Percentiles rank a stretch among this genome's conserved stretches.
phyloP scores from a whole-genome alignment of 1,139 yeast species.

The Hemisphaericaspora xylanilytica region DNA sequence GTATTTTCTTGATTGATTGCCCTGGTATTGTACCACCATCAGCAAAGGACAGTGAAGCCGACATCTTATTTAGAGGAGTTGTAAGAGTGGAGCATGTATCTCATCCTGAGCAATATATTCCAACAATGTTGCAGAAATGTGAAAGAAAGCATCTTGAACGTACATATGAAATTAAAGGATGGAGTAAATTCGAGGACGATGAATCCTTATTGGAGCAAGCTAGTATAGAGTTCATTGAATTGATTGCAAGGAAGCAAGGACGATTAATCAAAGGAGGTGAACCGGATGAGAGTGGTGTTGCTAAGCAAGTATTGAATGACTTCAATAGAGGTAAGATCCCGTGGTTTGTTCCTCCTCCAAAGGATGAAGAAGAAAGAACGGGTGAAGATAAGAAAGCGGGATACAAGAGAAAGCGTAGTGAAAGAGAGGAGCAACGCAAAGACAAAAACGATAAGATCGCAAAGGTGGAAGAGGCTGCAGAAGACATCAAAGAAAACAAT shows the following conservation, averaged over 20 bases:
- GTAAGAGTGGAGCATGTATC: slow-evolving; percentile 97
- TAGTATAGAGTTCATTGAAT: slow-evolving; percentile 79
- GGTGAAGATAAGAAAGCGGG: slow-evolving; percentile 58
- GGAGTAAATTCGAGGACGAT: slow-evolving; percentile 58
- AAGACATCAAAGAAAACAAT: slow-evolving; percentile 14
- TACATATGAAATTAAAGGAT: slow-evolving; percentile 91
- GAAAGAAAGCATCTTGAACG: slow-evolving; percentile 89
- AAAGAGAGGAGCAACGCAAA: slow-evolving; percentile 29
- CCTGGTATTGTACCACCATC: slow-evolving; percentile 99
- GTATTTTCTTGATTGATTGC: slow-evolving; percentile 92
- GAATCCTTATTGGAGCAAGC: slow-evolving; percentile 43
- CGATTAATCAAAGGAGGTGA: slow-evolving; percentile 95
- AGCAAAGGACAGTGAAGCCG: slow-evolving; percentile 84
- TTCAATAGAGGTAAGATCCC: slow-evolving; percentile 97
- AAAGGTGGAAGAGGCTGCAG: slow-evolving; percentile 12
- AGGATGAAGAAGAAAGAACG: slow-evolving; percentile 53
- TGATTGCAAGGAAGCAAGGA: slow-evolving; percentile 90
- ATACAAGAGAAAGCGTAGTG: slow-evolving; percentile 51
- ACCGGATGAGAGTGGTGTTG: slow-evolving; percentile 92
- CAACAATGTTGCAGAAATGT: slow-evolving; percentile 81
- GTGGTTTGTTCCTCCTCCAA: slow-evolving; percentile 96
- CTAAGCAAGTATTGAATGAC: slow-evolving; percentile 87
- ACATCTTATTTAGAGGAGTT: slow-evolving; percentile 91
- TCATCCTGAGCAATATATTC: slow-evolving; percentile 92
- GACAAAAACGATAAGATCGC: slow-evolving; percentile 5